Percentiles rank a stretch among this genome's conserved stretches.
Conservation (phyloP, 192 early-diverging fungal genomes). For the Coemansia erecta region DNA sequence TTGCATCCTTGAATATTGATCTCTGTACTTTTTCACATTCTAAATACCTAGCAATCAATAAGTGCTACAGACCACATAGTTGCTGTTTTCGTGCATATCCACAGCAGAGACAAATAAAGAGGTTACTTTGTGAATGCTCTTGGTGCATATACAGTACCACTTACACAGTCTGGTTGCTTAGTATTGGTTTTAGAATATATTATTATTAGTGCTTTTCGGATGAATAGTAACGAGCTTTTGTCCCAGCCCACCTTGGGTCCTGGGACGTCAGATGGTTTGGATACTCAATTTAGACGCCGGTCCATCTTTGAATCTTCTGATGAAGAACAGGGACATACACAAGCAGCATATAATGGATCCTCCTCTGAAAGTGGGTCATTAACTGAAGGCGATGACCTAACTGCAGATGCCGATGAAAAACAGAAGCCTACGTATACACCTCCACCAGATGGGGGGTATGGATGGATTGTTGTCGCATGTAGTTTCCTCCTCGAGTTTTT, state of each 20-base stretch:
- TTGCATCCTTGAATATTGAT: neutral
- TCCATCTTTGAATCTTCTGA: constrained; percentile 21
- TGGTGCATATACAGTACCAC: neutral
- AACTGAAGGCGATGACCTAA: constrained; percentile 13
- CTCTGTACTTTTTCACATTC: neutral
- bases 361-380: constrained; percentile 27
- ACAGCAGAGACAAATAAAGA: too few relatives aligned
- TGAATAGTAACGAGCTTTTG: constrained; percentile 1
- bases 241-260: neutral
- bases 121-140: too few relatives aligned
- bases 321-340: neutral
- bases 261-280: neutral
- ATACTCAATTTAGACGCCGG: constrained; percentile 2
- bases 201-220: neutral
- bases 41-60: neutral
- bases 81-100: too few relatives aligned
- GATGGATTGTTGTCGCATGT: constrained; percentile 52
- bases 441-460: constrained; percentile 51
- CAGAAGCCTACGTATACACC: constrained; percentile 10
- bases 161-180: neutral
- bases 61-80: too few relatives aligned
- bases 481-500: constrained; percentile 50
- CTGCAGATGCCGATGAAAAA: constrained; percentile 18
- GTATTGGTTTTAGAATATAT: neutral
- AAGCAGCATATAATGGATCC: neutral